Base-by-base conservation (phyloP, 345 rosid genomes). In the Kernera saxatilis region DNA sequence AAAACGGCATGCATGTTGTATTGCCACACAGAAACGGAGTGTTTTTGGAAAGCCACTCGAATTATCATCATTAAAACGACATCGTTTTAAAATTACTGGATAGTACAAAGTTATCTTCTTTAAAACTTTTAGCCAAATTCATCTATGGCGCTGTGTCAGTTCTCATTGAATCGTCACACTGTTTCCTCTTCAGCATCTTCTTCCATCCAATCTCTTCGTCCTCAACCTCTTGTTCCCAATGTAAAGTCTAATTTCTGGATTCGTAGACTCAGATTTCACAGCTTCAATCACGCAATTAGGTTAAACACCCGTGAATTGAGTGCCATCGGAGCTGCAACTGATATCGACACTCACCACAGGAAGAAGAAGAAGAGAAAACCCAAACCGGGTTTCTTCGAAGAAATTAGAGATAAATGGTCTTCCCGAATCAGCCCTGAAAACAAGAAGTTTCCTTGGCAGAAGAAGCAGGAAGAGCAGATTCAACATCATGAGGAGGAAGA, bases 371-470 rank as follows among this genome's bases (percentile, higher is more conserved):
- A 69, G 80, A 83, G 89, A 61, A 86, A 83, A 79, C 84, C 87
- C 21, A 81, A 68, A 75, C 97, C 97, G 39, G 85, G 95, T 17
- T 90, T 90, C 55, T 83, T 84, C 73, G 87, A 88, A 23, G 87
- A 85, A 70, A 80, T 92, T 76, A 88, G 80, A 0, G 83, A 80
- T 26, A 92, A 88, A 64, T 92, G 98, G 96, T 82, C 89, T 43
- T 60, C 66, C 21, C 89, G 82, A 54, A 71, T 70, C 73, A 70
- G 40, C 61, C 88, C 93, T 1, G 59, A 51, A 7, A 82, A 78
- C 70, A 80, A 83, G 26, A 88, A 72, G 4, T 77, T 88, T 26
- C 95, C 98, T 6, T 92, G 98, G 98, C 88, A 90, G 63, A 79
- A 88, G 67, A 77, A 82, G 73, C 72, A 68, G 55, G 66, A 75